Base-by-base conservation (phyloP, 441 rosid species). In the Gossypium schwendimanii region DNA sequence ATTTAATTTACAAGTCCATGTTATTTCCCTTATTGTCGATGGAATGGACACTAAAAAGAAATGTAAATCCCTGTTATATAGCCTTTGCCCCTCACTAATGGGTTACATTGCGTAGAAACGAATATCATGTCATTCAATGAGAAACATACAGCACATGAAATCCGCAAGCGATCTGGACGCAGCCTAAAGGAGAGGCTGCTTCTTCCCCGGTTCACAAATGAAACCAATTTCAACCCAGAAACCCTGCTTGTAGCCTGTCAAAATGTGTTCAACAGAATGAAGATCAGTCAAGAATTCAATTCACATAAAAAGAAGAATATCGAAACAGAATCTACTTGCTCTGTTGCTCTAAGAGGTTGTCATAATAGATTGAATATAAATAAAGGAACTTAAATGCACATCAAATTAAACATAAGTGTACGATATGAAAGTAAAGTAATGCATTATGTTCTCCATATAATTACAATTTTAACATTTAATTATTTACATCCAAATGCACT, bases 91-190 rank as follows among this genome's bases (percentile, higher is more conserved):
- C 6, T 33, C 17, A 2, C 0, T 2, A 64, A 64, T 20, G n/a
- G 20, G 33, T 21, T 31, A 39, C 20, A 63, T 14, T 20, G 18
- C 12, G 11, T 50, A 45, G 36, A 53, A 17, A 44, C 31, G 18
- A 11, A 55, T 58, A 20, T 36, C 24, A 39, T 39, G 20, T 36
- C n/a, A 11, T 10, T 47, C 11, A 49, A 3, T 11, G 1, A 73
- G 72, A 71, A 72, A 81, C 85, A 58, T 84, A 88, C 93, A 41
- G 84, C 86, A 9, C 88, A 85, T 55, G 86, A 85, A 75, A 89
- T 72, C 73, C 80, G 73, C 70, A 88, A 76, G 70, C 87, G 84
- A 77, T 79, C 61, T 3, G 79, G 82, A n/a, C 55, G 80, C 41
- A 82, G 75, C 20, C 77, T 77, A 76, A 89, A 87, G 4, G 93